phyloP scores from a whole-genome alignment of 2,329 filamentous ascomycete genomes.

The Diaporthe velutina region DNA sequence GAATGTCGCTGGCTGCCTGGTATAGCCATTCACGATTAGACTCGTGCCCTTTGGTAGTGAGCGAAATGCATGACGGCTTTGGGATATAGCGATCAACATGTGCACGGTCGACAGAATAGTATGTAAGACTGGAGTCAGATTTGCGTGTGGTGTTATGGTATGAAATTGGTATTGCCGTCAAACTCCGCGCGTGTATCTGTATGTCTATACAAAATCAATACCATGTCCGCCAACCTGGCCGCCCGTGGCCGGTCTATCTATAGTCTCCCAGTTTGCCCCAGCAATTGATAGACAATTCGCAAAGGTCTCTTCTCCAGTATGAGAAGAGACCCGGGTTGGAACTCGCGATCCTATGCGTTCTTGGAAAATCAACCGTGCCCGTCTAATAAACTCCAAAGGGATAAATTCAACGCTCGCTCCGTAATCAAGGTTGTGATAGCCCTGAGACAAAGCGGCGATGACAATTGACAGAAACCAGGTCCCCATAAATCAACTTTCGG shows the following conservation, averaged over 20 bases:
- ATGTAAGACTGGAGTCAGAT: not conserved
- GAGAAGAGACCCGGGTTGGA: not conserved
- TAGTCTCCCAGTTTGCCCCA: not conserved
- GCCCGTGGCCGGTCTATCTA: not conserved
- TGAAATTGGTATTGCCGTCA: not conserved
- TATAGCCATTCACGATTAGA: not conserved
- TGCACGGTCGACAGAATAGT: not conserved
- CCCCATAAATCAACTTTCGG: not conserved
- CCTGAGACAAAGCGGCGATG: not conserved
- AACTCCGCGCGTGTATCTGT: not conserved
- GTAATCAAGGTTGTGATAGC: not conserved
- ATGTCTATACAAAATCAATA: not conserved
- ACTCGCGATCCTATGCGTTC: not conserved
- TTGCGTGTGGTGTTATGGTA: not conserved
- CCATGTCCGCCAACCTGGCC: not conserved
- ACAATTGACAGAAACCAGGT: not conserved
- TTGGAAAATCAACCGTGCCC: not conserved
- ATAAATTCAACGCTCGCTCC: slow-evolving; percentile 9
- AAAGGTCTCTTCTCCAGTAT: not conserved
- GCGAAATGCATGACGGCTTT: not conserved
- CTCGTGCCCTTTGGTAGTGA: not conserved
- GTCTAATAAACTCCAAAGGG: slow-evolving; percentile 3
- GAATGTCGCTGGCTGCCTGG: slow-evolving; percentile 6
- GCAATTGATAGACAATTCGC: not conserved
- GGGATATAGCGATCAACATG: too few relatives aligned